These are phyloP conservation scores for Trifolium pratense DNA, from an alignment of 306 rosid species.

Conservation along the genomic window DNA sequence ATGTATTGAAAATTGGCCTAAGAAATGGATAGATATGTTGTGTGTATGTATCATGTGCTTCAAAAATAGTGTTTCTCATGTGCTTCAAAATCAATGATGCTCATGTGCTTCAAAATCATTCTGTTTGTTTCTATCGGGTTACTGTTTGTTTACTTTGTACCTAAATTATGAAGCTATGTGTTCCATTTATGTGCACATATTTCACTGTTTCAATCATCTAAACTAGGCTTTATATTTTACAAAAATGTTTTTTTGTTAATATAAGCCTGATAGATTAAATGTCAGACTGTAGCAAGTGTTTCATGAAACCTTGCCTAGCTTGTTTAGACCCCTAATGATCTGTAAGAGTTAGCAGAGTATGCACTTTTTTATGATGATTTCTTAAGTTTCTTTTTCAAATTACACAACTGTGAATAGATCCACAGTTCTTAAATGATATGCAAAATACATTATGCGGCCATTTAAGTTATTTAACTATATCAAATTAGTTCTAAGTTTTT, in stretches of 20 bases:
- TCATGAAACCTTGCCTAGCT: not conserved
- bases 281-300: not conserved
- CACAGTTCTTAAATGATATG: not conserved
- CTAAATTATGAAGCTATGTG: not conserved
- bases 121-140: slow-evolving; percentile 23
- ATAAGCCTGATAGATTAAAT: not conserved
- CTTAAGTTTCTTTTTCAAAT: slow-evolving; percentile 5
- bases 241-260: not conserved
- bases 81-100: slow-evolving; percentile 14
- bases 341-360: not conserved
- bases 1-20: slow-evolving; percentile 25
- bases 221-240: not conserved
- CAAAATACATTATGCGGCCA: not conserved
- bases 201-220: slow-evolving; percentile 29
- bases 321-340: not conserved
- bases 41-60: not conserved
- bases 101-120: not conserved
- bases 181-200: not conserved
- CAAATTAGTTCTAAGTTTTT: not conserved
- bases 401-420: not conserved
- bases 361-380: not conserved
- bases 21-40: slow-evolving; percentile 2
- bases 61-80: not conserved
- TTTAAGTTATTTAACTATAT: too few species aligned
- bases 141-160: slow-evolving; percentile 13